These are phyloP conservation scores for Solanum gracilifrons DNA, from an alignment of 257 asterid genomes.

Conservation along the genomic window DNA sequence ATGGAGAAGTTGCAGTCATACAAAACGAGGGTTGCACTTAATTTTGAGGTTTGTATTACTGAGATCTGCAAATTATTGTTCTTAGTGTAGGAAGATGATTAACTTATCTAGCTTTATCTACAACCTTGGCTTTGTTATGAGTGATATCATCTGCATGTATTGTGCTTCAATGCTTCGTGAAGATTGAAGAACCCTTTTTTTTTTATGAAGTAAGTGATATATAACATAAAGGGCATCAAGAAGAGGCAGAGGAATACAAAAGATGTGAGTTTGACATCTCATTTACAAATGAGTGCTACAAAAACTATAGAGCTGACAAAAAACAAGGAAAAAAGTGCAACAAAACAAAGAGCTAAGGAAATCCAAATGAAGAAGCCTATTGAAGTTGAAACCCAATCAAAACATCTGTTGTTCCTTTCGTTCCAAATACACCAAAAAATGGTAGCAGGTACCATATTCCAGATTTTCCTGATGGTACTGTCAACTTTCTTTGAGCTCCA, in stretches of 20 bases:
- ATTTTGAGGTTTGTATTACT: slow-evolving; percentile 59
- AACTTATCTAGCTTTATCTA: background rate
- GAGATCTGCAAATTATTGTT: background rate
- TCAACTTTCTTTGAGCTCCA: background rate
- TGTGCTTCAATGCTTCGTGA: background rate
- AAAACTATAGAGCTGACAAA: background rate
- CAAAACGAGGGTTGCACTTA: slow-evolving; percentile 75
- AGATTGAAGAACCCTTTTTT: background rate
- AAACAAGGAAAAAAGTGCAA: background rate
- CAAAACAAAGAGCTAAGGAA: background rate
- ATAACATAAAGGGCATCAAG: background rate
- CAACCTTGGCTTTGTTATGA: background rate
- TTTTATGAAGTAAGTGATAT: background rate
- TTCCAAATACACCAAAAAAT: background rate
- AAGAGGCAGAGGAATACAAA: background rate
- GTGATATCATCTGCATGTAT: background rate
- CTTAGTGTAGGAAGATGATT: slow-evolving; percentile 11
- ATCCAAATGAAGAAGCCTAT: background rate
- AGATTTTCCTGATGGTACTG: background rate
- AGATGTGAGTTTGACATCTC: background rate
- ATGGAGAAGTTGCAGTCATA: slow-evolving; percentile 96
- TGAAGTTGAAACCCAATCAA: background rate
- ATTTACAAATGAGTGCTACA: background rate
- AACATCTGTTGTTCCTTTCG: background rate
- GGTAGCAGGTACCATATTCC: background rate